Conservation (phyloP, 2,329 filamentous ascomycete species). For the Fonsecaea monophora region DNA sequence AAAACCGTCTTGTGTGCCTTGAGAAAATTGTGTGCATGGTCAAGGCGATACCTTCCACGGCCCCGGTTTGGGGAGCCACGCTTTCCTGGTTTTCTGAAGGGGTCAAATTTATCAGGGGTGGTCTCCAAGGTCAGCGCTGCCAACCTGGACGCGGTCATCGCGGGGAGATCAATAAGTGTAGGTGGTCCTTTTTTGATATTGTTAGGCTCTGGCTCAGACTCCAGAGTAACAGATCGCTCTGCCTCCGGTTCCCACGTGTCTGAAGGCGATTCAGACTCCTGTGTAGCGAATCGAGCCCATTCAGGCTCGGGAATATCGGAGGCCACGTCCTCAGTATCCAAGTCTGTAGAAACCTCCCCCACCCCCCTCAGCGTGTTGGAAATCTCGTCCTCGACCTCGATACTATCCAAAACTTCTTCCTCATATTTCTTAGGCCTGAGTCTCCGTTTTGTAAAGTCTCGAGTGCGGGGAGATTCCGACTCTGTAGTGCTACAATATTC, state of each 20-base stretch:
- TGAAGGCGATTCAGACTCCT: background rate
- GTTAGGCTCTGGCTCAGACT: background rate
- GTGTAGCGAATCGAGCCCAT: background rate
- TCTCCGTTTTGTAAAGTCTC: background rate
- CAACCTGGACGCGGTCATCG: background rate
- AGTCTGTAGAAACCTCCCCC: background rate
- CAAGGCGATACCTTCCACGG: slow-evolving; percentile 32
- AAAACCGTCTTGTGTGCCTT: slow-evolving; percentile 30
- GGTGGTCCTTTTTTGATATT: background rate
- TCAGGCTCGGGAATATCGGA: background rate
- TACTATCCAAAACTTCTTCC: background rate
- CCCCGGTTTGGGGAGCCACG: slow-evolving; percentile 4
- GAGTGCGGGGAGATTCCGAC: background rate
- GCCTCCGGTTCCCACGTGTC: background rate
- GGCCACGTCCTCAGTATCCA: background rate
- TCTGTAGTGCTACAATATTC: background rate
- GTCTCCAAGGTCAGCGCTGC: background rate
- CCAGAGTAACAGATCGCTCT: background rate
- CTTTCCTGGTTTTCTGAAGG: background rate
- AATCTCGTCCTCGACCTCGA: background rate
- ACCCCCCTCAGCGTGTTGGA: background rate
- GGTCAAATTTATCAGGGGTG: background rate
- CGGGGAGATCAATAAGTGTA: background rate
- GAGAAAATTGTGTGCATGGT: slow-evolving; percentile 29
- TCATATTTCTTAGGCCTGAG: background rate